Evolutionary conservation across 78 protist genomes (phyloP), one percentile per base, ranked within the genome.

Genomic region (Dictyostelium capitatum): DNA sequence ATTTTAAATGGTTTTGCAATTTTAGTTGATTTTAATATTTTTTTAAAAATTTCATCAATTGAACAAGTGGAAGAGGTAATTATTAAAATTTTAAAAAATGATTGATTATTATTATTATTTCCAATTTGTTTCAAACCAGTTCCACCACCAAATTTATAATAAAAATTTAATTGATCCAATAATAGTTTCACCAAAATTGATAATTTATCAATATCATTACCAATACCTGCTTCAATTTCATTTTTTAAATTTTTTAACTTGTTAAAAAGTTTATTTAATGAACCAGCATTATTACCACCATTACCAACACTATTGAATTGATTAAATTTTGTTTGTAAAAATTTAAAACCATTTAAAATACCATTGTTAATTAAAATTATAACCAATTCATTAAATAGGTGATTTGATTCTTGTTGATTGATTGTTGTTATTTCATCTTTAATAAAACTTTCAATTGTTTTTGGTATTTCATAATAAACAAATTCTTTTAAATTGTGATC

Each of bases 141-240:
- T n/a, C n/a, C 43, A 37, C 43, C 2, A 37, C 43, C 43, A 62
- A 62, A 25, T 62, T 62, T 30, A 67, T 23, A 67, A 28, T 30
- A 32, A 17, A 67, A 15, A 25, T 67, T 67, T 67, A 67, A 17
- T 67, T 67, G 75, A 17, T 67, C 23, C 15, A 30, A 30, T 32
- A 67, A 32, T 30, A 28, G 30, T 67, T 67, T 32, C 5, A 25
- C 17, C 15, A 67, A 32, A 14, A 32, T 11, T 67, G 43, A 25
- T 67, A 67, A 67, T 67, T 67, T 67, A 67, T 67, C 17, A 4
- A 67, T 67, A 67, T 67, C 75, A 32, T 67, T 11, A 15, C 28
- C 17, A 28, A 67, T 67, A 32, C 75, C 75, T 28, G 75, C 75
- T 32, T 67, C 75, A 17, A 67, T n/a, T 30, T 67, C 75, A 32